Percentiles rank a stretch among this genome's conserved stretches.
Conservation (phyloP, 495 filamentous ascomycete species). For the Clavariopsis aquatica region DNA sequence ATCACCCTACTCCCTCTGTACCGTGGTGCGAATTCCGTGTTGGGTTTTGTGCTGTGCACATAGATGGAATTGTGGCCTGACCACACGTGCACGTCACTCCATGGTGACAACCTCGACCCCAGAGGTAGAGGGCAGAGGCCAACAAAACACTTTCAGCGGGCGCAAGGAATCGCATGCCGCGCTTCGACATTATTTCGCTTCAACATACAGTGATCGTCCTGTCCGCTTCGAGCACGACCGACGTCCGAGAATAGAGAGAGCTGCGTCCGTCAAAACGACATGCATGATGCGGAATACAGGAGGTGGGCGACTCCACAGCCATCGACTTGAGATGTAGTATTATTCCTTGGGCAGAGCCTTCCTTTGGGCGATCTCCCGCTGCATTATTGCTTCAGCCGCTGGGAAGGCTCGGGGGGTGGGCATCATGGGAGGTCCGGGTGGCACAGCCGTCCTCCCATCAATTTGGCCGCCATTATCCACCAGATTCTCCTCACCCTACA, state of each 20-base stretch:
- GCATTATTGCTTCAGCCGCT: slow-evolving; percentile 18
- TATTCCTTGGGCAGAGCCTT: background rate
- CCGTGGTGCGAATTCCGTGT: too few species aligned
- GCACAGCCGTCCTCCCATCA: too few species aligned
- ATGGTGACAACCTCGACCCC: background rate
- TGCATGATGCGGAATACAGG: slow-evolving; percentile 5
- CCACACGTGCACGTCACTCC: background rate
- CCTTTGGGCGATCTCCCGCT: slow-evolving; percentile 25
- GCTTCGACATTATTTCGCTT: background rate
- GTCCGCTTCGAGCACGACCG: slow-evolving; percentile 3
- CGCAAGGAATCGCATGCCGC: background rate
- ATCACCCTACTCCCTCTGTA: too few species aligned
- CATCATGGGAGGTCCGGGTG: background rate
- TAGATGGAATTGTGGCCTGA: background rate
- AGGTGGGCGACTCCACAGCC: background rate
- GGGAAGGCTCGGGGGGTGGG: slow-evolving; percentile 12
- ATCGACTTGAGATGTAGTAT: background rate
- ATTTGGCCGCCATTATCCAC: too few species aligned
- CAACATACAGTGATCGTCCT: background rate
- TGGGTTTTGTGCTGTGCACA: too few species aligned
- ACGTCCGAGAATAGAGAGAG: background rate
- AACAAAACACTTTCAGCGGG: background rate
- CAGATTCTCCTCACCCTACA: too few species aligned
- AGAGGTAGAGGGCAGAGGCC: background rate
- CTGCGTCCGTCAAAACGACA: background rate